Conservation (phyloP, 805 yeast genomes). For the Candida awuae region DNA sequence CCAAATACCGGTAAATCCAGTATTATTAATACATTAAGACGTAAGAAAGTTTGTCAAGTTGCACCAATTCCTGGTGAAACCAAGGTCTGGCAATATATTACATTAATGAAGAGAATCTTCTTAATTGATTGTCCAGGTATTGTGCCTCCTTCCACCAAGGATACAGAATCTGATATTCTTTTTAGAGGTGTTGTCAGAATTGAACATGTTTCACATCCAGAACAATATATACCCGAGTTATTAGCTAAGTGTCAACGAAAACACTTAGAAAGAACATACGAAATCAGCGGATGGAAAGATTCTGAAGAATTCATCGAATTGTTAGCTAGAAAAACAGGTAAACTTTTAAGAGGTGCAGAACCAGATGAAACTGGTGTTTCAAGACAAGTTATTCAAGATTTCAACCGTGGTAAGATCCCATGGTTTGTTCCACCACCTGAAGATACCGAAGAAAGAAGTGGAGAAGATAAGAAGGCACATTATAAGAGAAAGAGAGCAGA, state of each 20-base stretch:
- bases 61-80: conserved; percentile 99
- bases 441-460: conserved; percentile 49
- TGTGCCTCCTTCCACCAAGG: conserved; percentile 90
- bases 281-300: conserved; percentile 80
- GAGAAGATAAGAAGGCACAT: conserved; percentile 48
- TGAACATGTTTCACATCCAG: conserved; percentile 94
- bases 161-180: conserved; percentile 82
- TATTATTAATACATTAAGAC: conserved; percentile 85
- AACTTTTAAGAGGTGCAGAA: conserved; percentile 93
- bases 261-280: conserved; percentile 93
- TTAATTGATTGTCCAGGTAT: conserved; percentile 98
- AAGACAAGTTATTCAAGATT: conserved; percentile 83
- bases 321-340: conserved; percentile 87
- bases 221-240: conserved; percentile 86
- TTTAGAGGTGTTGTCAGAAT: conserved; percentile 98
- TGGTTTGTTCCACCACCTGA: conserved; percentile 96
- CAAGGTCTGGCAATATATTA: conserved; percentile 97
- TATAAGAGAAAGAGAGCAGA: conserved; percentile 48
- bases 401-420: conserved; percentile 95
- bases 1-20: conserved; percentile 98
- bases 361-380: conserved; percentile 94
- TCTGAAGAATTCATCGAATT: conserved; percentile 79
- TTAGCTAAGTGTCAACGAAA: conserved; percentile 76
- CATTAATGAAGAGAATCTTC: conserved; percentile 92
- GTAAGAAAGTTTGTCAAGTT: conserved; percentile 91